Conservation (phyloP, 805 yeast genomes). For the Suhomyces canberraensis region DNA sequence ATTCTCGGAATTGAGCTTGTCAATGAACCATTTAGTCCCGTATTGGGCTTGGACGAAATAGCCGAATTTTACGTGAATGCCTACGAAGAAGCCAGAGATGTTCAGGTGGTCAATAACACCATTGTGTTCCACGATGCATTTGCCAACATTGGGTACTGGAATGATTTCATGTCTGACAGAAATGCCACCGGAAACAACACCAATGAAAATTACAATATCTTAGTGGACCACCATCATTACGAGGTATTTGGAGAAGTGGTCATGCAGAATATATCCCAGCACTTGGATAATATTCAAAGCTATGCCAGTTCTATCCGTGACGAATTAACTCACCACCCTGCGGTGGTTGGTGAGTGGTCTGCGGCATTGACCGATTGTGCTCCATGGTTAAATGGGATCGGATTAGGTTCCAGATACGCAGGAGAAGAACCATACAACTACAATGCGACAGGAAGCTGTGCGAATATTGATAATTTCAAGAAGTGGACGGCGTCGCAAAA, state of each 20-base stretch:
- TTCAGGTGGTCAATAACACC: slow-evolving; percentile 33
- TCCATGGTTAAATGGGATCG: slow-evolving; percentile 66
- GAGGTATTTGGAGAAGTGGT: slow-evolving; percentile 33
- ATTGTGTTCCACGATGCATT: slow-evolving; percentile 69
- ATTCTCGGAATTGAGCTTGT: slow-evolving; percentile 39
- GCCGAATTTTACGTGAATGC: slow-evolving; percentile 27
- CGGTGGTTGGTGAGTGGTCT: slow-evolving; percentile 39
- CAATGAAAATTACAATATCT: slow-evolving; percentile 25
- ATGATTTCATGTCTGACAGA: slow-evolving; percentile 35
- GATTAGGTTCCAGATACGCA: slow-evolving; percentile 62
- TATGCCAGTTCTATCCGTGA: slow-evolving; percentile 30
- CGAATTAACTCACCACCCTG: slow-evolving; percentile 42
- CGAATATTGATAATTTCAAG: slow-evolving; percentile 30
- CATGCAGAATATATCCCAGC: slow-evolving; percentile 27
- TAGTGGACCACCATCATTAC: slow-evolving; percentile 42
- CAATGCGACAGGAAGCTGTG: slow-evolving; percentile 41
- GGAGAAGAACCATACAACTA: slow-evolving; percentile 38
- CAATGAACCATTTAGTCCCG: slow-evolving; percentile 37
- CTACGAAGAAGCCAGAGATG: slow-evolving; percentile 30
- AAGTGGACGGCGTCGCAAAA: slow-evolving; percentile 45
- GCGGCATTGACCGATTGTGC: slow-evolving; percentile 67
- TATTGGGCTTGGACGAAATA: slow-evolving; percentile 19
- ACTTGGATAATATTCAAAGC: slow-evolving; percentile 27
- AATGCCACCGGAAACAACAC: slow-evolving; percentile 7
- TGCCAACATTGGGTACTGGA: slow-evolving; percentile 53